phyloP scores from a whole-genome alignment of 2,329 filamentous ascomycete species.

The Cordyceps militaris region DNA sequence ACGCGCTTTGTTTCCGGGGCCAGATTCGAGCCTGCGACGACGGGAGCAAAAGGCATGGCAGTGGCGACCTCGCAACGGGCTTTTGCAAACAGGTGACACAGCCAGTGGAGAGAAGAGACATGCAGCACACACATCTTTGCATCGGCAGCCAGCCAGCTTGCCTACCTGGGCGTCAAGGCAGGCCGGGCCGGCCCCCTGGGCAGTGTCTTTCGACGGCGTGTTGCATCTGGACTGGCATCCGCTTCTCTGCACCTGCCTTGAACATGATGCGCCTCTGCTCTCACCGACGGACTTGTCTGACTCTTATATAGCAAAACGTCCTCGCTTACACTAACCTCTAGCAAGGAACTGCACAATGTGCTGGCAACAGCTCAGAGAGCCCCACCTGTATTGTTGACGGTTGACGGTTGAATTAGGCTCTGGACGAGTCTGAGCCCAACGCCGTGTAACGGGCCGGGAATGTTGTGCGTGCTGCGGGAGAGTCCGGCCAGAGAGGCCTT shows the following conservation, averaged over 20 bases:
- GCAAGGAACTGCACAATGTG: slow-evolving; percentile 4
- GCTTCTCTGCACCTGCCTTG: not conserved
- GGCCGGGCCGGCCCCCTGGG: not conserved
- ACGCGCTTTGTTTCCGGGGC: not conserved
- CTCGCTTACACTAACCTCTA: not conserved
- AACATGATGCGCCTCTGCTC: not conserved
- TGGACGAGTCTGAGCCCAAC: slow-evolving; percentile 4
- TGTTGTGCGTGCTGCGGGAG: not conserved
- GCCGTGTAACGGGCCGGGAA: not conserved
- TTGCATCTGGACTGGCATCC: not conserved
- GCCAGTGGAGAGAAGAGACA: slow-evolving; percentile 10
- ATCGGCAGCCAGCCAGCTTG: not conserved
- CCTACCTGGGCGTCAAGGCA: not conserved
- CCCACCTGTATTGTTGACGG: not conserved
- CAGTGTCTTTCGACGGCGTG: not conserved
- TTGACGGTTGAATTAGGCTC: slow-evolving; percentile 4
- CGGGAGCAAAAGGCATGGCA: not conserved
- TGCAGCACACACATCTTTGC: slow-evolving; percentile 5
- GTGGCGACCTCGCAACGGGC: not conserved
- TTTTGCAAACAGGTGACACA: slow-evolving; percentile 9
- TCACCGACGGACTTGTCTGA: not conserved
- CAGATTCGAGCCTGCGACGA: not conserved
- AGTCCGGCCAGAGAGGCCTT: not conserved
- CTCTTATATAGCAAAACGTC: slow-evolving; percentile 3
- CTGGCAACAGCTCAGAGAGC: not conserved